These are phyloP conservation scores for Rosa persica DNA, from an alignment of 306 rosid species.

Conservation along the genomic window DNA sequence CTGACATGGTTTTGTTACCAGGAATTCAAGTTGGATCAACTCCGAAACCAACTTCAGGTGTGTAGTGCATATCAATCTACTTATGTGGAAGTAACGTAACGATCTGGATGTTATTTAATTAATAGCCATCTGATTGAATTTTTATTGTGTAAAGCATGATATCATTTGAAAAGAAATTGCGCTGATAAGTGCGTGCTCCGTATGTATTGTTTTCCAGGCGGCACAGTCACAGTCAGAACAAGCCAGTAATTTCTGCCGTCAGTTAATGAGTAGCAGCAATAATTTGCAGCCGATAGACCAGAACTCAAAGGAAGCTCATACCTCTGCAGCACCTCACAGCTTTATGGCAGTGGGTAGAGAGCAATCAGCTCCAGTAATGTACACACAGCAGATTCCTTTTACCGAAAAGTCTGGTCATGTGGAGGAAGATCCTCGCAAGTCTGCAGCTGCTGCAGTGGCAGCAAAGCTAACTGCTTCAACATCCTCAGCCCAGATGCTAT, in stretches of 20 bases:
- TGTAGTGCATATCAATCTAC: constrained; percentile 15
- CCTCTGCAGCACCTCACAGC: constrained; percentile 55
- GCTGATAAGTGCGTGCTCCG: neutral
- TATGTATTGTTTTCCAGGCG: constrained; percentile 49
- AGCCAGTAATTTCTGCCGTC: constrained; percentile 50
- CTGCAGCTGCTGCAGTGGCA: constrained; percentile 99
- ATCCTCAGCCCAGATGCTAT: constrained; percentile 90
- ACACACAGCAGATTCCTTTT: constrained; percentile 47
- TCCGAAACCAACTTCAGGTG: constrained; percentile 89
- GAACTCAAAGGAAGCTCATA: constrained; percentile 61
- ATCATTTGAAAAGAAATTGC: neutral
- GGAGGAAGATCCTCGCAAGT: constrained; percentile 82
- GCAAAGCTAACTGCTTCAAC: constrained; percentile 95
- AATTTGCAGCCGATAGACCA: constrained; percentile 52
- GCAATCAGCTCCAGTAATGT: constrained; percentile 81
- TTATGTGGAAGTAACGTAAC: neutral
- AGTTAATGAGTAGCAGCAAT: constrained; percentile 40
- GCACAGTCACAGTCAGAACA: constrained; percentile 80
- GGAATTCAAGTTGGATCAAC: constrained; percentile 90
- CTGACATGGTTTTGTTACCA: constrained; percentile 40
- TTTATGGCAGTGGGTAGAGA: constrained; percentile 60
- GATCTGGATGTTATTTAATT: neutral
- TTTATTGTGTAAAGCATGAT: neutral
- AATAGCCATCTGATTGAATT: neutral
- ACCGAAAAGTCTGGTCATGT: constrained; percentile 52